phyloP scores from a whole-genome alignment of 441 rosid genomes.

The Gossypium gossypioides region DNA sequence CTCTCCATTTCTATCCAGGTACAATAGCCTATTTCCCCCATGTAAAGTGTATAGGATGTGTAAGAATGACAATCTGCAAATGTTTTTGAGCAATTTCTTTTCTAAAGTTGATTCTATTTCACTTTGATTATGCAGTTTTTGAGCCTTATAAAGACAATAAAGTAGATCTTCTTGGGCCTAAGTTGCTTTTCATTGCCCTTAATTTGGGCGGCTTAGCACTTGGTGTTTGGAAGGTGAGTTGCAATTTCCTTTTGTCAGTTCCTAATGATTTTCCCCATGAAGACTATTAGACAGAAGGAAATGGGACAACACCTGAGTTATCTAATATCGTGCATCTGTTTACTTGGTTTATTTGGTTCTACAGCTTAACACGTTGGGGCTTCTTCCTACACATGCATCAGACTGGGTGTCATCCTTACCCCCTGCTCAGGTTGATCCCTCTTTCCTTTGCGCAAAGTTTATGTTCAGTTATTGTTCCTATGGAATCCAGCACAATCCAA shows the following conservation, averaged over 20 bases:
- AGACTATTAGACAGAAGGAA: neutral
- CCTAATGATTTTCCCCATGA: neutral
- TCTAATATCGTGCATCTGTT: conserved; percentile 1
- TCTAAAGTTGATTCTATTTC: neutral
- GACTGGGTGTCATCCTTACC: conserved; percentile 97
- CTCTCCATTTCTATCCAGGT: neutral
- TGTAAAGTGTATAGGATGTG: neutral
- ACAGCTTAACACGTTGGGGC: conserved; percentile 93
- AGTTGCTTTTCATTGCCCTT: conserved; percentile 80
- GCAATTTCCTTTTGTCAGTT: neutral
- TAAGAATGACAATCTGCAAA: neutral
- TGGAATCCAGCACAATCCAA: neutral
- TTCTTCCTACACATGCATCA: conserved; percentile 95
- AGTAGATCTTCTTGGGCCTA: conserved; percentile 84
- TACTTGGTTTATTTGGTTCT: conserved; percentile 16
- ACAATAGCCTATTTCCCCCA: neutral
- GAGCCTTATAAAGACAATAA: conserved; percentile 90
- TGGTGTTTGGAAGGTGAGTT: conserved; percentile 91
- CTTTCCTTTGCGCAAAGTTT: conserved; percentile 1
- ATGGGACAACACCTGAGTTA: neutral
- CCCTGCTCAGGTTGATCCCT: conserved; percentile 69
- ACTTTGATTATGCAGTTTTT: conserved; percentile 54
- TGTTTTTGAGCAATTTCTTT: neutral
- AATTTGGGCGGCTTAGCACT: conserved; percentile 85
- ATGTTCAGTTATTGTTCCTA: neutral